Base-by-base conservation (phyloP, 2,329 filamentous ascomycete species). In the Leptographium radiaticola region DNA sequence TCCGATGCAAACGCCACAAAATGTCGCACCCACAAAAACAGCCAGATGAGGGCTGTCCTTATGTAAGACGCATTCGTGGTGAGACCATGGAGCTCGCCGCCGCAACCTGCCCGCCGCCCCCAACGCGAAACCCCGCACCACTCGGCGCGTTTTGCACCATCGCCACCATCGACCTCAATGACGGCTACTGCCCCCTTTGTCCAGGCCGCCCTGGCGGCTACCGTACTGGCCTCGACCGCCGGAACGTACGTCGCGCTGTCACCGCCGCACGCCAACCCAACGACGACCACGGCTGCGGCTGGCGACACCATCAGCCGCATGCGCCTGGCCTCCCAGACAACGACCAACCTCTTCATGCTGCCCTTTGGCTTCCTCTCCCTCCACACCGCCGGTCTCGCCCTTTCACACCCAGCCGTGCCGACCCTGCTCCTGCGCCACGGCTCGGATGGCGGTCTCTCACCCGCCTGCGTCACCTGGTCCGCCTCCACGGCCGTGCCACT, bases 401-500 rank as follows among this genome's bases (percentile, higher is more conserved):
- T 39, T 11, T 15, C 5, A 15, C 40, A 30, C 36, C 45, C 51
- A 18, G 13, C 15, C 36, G 15, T 40, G 8, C 50, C 43, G 15
- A 4, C 25, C 6, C 11, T 5, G 7, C 38, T 51, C 10, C 48
- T 51, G 25, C 13, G 38, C 20, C 25, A 50, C 48, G 49, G 34
- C 36, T 36, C 34, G 4, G 25, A 47, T n/a, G 18, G 31, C 38
- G 16, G 25, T 13, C 20, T 48, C 10, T 15, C 38, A 12, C 16
- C 20, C 36, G 44, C 12, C 15, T 39, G 33, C 52, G 7, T 53
- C n/a, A 49, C 52, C 39, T 53, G 52, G 46, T 53, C 52, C 12
- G 15, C 52, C 1, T n/a, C 52, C 31, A 53, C 52, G n/a, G 40
- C 46, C 13, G 20, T 53, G 6, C 46, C 52, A 30, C 46, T 53